Evolutionary conservation across 306 rosid species (phyloP).

Genomic region (Abrus precatorius): DNA sequence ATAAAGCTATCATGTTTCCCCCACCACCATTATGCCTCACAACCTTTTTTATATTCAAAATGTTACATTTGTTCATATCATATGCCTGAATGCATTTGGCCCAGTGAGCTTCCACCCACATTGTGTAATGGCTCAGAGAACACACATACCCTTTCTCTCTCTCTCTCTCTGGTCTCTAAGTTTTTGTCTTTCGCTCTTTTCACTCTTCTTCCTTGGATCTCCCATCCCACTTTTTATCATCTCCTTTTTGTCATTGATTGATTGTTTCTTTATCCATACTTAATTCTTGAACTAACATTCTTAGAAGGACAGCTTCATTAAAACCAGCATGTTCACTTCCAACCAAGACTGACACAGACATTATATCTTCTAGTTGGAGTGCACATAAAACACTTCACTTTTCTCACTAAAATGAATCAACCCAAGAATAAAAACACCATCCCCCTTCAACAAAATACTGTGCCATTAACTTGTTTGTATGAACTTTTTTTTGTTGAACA

Average conservation of each 20-base stretch:
- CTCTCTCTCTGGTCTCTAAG: constrained; percentile 37
- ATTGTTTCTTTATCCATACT: constrained; percentile 44
- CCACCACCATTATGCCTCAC: constrained; percentile 36
- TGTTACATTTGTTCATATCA: constrained; percentile 10
- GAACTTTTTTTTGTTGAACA: background rate
- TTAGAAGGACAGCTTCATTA: constrained; percentile 62
- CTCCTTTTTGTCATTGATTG: constrained; percentile 59
- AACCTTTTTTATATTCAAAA: constrained; percentile 26
- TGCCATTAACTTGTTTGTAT: background rate
- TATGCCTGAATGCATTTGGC: constrained; percentile 28
- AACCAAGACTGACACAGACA: constrained; percentile 51
- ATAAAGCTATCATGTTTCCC: constrained; percentile 49
- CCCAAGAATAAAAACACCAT: background rate
- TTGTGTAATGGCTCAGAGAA: constrained; percentile 34
- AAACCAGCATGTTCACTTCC: constrained; percentile 69
- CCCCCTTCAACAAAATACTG: background rate
- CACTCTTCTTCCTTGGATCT: constrained; percentile 65
- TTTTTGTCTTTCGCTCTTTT: constrained; percentile 54
- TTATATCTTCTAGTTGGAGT: constrained; percentile 41
- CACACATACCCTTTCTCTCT: background rate
- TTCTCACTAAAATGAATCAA: background rate
- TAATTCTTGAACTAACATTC: constrained; percentile 54
- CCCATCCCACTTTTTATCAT: constrained; percentile 54
- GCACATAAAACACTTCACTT: constrained; percentile 7
- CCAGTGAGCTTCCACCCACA: constrained; percentile 44